Evolutionary conservation across 106 monocot genomes (phyloP), one percentile per base, ranked within the genome.

Genomic region (Platanthera guangdongensis): DNA sequence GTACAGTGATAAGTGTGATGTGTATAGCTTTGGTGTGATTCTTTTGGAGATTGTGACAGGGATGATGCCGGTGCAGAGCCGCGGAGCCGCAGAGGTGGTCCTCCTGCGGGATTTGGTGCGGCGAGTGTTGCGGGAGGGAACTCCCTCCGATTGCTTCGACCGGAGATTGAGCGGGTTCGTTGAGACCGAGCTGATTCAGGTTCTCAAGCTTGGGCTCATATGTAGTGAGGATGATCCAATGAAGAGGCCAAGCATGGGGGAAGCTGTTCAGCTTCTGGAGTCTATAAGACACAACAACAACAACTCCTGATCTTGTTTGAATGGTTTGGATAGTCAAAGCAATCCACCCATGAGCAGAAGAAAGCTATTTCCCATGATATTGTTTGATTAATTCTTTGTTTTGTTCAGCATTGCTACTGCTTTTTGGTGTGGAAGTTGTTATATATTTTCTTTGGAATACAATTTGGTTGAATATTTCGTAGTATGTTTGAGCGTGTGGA

Each of bases 1-100:
- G 70, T 93, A 86, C 47, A 97, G 91, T 60, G 91, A 93, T 15
- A 97, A 97, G 78, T 91, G 93, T 52, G 97, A 97, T 73, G 93
- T 97, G 16, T 94, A 89, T 74, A 97, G 97, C 78, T 97, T 97
- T 71, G 97, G 97, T 32, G 86, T 93, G 22, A 74, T 97, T 51
- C 72, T 94, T 45, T 75, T 97, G 74, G 97, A 97, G 89, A 83
- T 89, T 11, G 97, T 91, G 22, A 91, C 91, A 0, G 97, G 97
- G 62, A 85, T 91, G 76, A 86, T 78, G 73, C 97, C 93, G 4
- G 97, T 94, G 22, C 91, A 94, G 49, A 86, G 87, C 62, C 75
- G 78, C 3, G 93, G 79, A 9, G 79, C 68, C 5, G 51, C 82
- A 4, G 88, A 87, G 82, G 91, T 88, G 72, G 84, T 89, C 51